Base-by-base conservation (phyloP, 1,284 basidiomycete genomes). In the Tilletia walkeri region DNA sequence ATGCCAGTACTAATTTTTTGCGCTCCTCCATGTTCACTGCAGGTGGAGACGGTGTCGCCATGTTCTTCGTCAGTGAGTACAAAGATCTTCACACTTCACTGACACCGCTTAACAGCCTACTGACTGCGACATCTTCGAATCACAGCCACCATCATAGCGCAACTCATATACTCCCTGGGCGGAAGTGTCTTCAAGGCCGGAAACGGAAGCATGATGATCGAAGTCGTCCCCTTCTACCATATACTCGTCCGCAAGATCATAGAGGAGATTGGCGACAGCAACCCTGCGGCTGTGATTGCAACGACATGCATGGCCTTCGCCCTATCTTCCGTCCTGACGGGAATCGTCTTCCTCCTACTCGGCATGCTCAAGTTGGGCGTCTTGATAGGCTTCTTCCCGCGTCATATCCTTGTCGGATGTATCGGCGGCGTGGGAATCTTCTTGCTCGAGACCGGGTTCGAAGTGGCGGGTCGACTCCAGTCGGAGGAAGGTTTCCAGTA, bases 351-450 rank as follows among this genome's bases (percentile, higher is more conserved):
- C 70, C 65, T 80, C 48, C 67, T 79, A 30, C 72, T 82, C 18
- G 95, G 95, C 18, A 88, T 88, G 12, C 88, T 96, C 71, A 89
- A 89, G 38, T 87, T 98, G 6, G 95, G 95, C 4, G 87, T 89
- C 4, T 85, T 98, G 41, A 91, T 97, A 69, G 94, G 95, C 0
- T 99, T 98, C 85, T 98, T 99, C 85, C 95, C 95, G 12, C 88
- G 95, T 7, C 95, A 97, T 83, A 97, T 98, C 80, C 70, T 83
- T 36, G 81, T 83, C 50, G 91, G 91, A 0, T 95, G 94, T 80
- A 98, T 99, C 59, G 95, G 95, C 12, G 95, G 95, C 34, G 93
- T 99, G 34, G 95, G 95, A 14, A 89, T 92, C 16, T 99, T 99
- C 84, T 86, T 99, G 53, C 74, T 83, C 70, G 81, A 82, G 70